Conservation (phyloP, 176 grass and related monocot species). For the Aegilops longissima region DNA sequence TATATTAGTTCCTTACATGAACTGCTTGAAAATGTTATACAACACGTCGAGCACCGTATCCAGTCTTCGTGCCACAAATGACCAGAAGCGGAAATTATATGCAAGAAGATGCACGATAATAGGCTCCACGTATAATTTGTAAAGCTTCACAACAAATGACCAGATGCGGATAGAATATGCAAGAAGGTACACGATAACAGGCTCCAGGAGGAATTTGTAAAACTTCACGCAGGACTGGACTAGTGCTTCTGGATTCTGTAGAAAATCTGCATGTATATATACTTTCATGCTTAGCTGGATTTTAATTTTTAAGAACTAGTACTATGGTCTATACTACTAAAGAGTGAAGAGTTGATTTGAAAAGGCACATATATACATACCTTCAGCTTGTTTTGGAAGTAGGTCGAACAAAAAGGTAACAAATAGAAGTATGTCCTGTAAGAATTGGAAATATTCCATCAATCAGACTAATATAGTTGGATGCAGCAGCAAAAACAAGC, state of each 20-base stretch:
- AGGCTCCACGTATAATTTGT: constrained; percentile 38
- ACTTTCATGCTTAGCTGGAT: constrained; percentile 22
- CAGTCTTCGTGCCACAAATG: constrained; percentile 36
- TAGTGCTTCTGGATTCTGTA: constrained; percentile 54
- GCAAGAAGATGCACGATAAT: constrained; percentile 45
- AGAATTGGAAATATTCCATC: constrained; percentile 35
- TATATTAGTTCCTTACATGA: constrained; percentile 40
- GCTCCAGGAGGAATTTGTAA: constrained; percentile 47
- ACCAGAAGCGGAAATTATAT: constrained; percentile 50
- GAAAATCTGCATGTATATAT: constrained; percentile 55
- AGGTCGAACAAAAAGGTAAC: constrained; percentile 51
- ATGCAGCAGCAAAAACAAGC: constrained; percentile 7
- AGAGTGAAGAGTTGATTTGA: constrained; percentile 8
- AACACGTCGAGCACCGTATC: constrained; percentile 33
- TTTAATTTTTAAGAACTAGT: neutral
- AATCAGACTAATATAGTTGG: constrained; percentile 17
- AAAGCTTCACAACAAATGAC: constrained; percentile 16
- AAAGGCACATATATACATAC: constrained; percentile 48
- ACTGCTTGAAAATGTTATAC: constrained; percentile 39
- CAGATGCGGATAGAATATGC: constrained; percentile 57
- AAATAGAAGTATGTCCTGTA: constrained; percentile 66
- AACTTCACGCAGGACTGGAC: constrained; percentile 34
- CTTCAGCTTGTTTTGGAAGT: constrained; percentile 56
- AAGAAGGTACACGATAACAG: constrained; percentile 54
- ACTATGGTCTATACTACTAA: neutral